Conservation (phyloP, 352 stramenopile species). For the Globisporangium polare region DNA sequence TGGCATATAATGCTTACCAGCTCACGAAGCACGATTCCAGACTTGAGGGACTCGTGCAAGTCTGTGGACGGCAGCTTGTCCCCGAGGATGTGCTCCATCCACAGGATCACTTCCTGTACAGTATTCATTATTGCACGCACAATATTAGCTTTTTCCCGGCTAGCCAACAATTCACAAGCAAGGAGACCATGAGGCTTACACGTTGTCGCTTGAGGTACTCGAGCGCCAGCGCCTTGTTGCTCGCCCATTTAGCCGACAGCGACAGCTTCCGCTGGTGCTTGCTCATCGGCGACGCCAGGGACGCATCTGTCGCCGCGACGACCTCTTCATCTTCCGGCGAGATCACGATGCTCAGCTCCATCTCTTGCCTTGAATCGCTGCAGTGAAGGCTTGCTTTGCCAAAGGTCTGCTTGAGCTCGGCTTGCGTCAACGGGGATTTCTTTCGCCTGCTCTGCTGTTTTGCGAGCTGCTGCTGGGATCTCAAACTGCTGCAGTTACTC, state of each 20-base stretch:
- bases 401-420: background rate
- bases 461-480: background rate
- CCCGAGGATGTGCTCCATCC: conserved; percentile 69
- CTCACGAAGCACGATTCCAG: conserved; percentile 72
- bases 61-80: conserved; percentile 47
- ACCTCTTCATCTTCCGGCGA: conserved; percentile 27
- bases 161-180: no score
- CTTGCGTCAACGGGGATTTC: background rate
- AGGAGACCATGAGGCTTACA: conserved; percentile 18
- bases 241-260: conserved; percentile 72
- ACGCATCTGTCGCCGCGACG: conserved; percentile 6
- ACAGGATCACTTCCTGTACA: conserved; percentile 57
- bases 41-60: conserved; percentile 64
- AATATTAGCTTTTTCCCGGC: no score
- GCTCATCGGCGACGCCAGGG: conserved; percentile 51
- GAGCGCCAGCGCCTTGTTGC: conserved; percentile 63
- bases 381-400: background rate
- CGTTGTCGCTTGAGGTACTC: conserved; percentile 71
- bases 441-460: conserved; percentile 4
- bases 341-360: conserved; percentile 43
- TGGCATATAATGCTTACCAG: conserved; percentile 22
- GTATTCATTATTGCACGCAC: no score
- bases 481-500: conserved; percentile 10
- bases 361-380: conserved; percentile 9
- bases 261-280: conserved; percentile 69